Conservation (phyloP, 805 yeast species). For the Cyberlindnera amylophila region DNA sequence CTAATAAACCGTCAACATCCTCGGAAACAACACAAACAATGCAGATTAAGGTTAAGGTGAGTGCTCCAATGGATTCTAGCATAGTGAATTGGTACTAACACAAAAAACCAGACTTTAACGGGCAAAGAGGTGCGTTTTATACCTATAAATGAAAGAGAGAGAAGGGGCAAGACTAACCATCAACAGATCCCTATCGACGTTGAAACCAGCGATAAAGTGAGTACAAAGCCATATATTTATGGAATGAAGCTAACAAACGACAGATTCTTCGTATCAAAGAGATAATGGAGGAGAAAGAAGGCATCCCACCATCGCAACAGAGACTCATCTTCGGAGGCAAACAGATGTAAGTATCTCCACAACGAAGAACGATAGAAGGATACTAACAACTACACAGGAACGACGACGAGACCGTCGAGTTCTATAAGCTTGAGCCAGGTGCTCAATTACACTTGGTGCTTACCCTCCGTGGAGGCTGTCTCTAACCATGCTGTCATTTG, state of each 20-base stretch:
- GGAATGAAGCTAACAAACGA: constrained; percentile 27
- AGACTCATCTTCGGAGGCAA: constrained; percentile 86
- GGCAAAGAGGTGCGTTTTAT: constrained; percentile 60
- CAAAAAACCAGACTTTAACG: constrained; percentile 75
- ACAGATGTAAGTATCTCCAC: constrained; percentile 62
- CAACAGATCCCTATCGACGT: constrained; percentile 63
- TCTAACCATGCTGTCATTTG: constrained; percentile 5
- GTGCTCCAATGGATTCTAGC: constrained; percentile 24
- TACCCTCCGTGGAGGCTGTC: constrained; percentile 83
- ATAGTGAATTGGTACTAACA: no score
- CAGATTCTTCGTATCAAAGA: constrained; percentile 75
- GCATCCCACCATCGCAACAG: constrained; percentile 95
- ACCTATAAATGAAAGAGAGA: not conserved
- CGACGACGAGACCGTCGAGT: constrained; percentile 70
- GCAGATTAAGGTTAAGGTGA: constrained; percentile 64
- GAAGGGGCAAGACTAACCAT: constrained; percentile 8
- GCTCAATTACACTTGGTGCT: constrained; percentile 85
- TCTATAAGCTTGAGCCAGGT: constrained; percentile 79
- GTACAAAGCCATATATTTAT: no score
- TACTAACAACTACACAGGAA: constrained; percentile 37
- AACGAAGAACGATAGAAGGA: not conserved
- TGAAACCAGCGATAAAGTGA: constrained; percentile 60
- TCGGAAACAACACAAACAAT: constrained; percentile 32
- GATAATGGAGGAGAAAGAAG: constrained; percentile 91
- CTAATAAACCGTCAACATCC: not conserved